A percentile compares a stretch with the other conserved stretches of the same genome.
Conservation (phyloP, 768 basidiomycete species). For the Boletus barrowsii region DNA sequence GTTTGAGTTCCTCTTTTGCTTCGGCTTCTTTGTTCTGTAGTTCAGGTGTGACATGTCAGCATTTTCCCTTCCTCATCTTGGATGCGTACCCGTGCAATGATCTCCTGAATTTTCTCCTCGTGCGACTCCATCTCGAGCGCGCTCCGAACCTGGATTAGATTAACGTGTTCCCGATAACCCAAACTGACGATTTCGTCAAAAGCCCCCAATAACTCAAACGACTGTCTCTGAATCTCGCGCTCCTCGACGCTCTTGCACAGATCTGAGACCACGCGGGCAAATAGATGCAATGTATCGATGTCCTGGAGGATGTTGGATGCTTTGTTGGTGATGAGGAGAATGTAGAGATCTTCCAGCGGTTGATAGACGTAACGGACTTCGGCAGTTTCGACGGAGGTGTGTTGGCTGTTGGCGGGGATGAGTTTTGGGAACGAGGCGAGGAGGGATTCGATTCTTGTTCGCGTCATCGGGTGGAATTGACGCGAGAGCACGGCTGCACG, state of each 20-base stretch:
- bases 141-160: constrained; percentile 73
- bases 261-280: constrained; percentile 91
- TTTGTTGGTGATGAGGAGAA: constrained; percentile 96
- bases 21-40: constrained; percentile 95
- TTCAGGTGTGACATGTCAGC: not conserved
- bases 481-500: constrained; percentile 86
- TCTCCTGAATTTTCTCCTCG: constrained; percentile 95
- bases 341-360: constrained; percentile 94
- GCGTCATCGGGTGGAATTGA: constrained; percentile 91
- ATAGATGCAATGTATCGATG: constrained; percentile 92
- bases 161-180: constrained; percentile 80
- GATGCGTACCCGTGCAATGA: constrained; percentile 80
- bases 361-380: constrained; percentile 98
- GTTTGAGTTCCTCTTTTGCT: constrained; percentile 97
- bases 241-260: constrained; percentile 84
- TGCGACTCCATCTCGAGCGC: constrained; percentile 88
- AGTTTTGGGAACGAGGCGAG: constrained; percentile 97
- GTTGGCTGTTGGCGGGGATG: constrained; percentile 91
- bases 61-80: no score
- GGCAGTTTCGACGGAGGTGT: constrained; percentile 92
- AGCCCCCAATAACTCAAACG: constrained; percentile 90
- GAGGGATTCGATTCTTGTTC: constrained; percentile 90
- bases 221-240: constrained; percentile 83
- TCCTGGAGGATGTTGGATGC: constrained; percentile 99
- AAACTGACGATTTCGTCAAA: constrained; percentile 96